Base-by-base conservation (phyloP, 176 grass and related monocot genomes). In the Cocos nucifera region DNA sequence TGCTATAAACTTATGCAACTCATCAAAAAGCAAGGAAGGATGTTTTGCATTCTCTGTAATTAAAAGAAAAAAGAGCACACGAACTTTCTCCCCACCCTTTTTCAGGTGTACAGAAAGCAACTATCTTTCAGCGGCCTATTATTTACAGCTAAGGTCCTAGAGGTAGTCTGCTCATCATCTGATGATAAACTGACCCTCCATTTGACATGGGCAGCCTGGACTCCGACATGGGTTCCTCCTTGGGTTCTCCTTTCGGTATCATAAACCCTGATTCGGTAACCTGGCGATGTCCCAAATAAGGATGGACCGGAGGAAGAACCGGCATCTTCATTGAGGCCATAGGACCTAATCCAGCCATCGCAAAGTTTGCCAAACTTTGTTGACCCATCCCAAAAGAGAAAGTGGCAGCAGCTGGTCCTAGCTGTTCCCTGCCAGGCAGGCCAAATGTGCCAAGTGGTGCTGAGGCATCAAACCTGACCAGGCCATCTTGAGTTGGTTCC, bases 141-240 rank as follows among this genome's bases (percentile, higher is more conserved):
- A 81, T 84, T 73, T 79, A 89, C 86, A 81, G 66, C 62, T 80
- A 77, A 27, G 74, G 75, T 61, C 75, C 53, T 64, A 87, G 52
- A 7, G 77, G 65, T 50, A 81, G 52, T 58, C 74, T 78, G 57
- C 70, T 63, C 70, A 89, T 22, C 73, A 80, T 63, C 77, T 88
- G 85, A 64, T 80, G 73, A 62, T 81, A 89, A 73, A 80, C 30
- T 3, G 81, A 19, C 15, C 72, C 51, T 0, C 22, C 53, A 48
- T 62, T 63, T 61, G 51, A 35, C 60, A 64, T 4, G 8, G 30
- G 69, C 44, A 61, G 17, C 48, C 48, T 16, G 17, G 69, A 17
- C 17, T 53, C 57, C 9, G 44, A 17, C 17, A 16, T 6, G 0
- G 49, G 51, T 50, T 74, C 61, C 48, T 74, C 56, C 65, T 77